Evolutionary conservation across 1,139 yeast species (phyloP).

Genomic region (Yamadazyma aaseri): DNA sequence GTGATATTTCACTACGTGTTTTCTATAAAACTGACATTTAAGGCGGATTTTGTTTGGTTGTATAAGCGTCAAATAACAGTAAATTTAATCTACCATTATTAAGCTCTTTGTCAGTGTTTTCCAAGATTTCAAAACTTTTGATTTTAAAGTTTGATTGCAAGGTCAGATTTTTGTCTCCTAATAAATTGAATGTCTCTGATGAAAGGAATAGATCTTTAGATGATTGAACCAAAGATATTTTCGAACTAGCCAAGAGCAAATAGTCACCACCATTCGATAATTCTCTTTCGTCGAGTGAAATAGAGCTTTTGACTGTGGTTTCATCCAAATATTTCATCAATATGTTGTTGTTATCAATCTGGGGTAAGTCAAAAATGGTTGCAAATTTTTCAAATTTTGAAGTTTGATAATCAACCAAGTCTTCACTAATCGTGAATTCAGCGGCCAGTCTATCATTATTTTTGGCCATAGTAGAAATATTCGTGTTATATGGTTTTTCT

Average conservation of each 20-base stretch:
- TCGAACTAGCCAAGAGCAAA: slow-evolving; percentile 29
- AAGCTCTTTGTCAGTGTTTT: slow-evolving; percentile 57
- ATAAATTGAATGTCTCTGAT: slow-evolving; percentile 18
- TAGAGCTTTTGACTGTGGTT: slow-evolving; percentile 22
- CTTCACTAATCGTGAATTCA: slow-evolving; percentile 1
- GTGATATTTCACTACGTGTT: neutral
- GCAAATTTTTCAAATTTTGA: slow-evolving; percentile 10
- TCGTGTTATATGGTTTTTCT: neutral
- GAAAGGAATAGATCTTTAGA: slow-evolving; percentile 19
- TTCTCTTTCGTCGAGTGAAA: slow-evolving; percentile 37
- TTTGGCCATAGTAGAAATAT: neutral
- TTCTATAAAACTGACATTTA: slow-evolving; percentile 13
- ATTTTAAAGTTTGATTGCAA: slow-evolving; percentile 23
- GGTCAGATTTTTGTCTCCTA: slow-evolving; percentile 17
- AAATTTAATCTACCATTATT: slow-evolving; percentile 73
- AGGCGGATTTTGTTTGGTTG: slow-evolving; percentile 67
- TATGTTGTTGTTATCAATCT: slow-evolving; percentile 28
- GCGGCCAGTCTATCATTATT: neutral
- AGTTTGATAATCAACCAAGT: neutral
- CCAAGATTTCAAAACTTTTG: slow-evolving; percentile 62
- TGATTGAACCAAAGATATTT: slow-evolving; percentile 23
- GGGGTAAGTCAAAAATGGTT: slow-evolving; percentile 34
- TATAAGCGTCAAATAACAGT: slow-evolving; percentile 71
- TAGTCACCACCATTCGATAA: slow-evolving; percentile 34
- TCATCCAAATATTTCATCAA: slow-evolving; percentile 23